A percentile compares a stretch with the other conserved stretches of the same genome.
Evolutionary conservation across 2,329 filamentous ascomycete species (phyloP).

Genomic region (Botrytis squamosa): DNA sequence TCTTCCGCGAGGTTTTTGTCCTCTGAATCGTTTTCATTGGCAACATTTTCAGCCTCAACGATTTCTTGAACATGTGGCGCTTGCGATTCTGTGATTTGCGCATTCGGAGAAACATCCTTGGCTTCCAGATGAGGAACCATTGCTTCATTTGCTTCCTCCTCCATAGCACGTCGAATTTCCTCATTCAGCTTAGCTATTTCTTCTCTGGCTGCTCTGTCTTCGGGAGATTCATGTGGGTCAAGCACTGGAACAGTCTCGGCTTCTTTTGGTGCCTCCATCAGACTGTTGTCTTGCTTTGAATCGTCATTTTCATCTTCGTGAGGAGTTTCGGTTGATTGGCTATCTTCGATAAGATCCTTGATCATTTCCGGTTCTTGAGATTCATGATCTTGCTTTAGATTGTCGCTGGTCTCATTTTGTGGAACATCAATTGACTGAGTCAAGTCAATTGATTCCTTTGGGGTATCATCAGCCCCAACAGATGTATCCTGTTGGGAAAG

Average conservation of each 20-base stretch:
- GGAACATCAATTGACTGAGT: neutral
- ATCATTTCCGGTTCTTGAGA: neutral
- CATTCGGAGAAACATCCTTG: neutral
- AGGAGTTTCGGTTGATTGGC: neutral
- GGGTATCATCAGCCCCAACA: neutral
- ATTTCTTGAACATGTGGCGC: neutral
- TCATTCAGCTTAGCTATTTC: conserved; percentile 18
- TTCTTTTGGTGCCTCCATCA: neutral
- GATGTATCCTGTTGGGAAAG: too few relatives aligned
- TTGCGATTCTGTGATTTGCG: neutral
- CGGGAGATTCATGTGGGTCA: neutral
- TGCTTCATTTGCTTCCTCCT: conserved; percentile 3
- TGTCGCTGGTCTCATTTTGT: neutral
- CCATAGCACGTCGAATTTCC: conserved; percentile 19
- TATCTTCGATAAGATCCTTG: neutral
- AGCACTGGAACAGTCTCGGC: neutral
- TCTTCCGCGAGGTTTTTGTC: neutral
- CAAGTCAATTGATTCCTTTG: neutral
- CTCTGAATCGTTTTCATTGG: neutral
- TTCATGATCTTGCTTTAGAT: neutral
- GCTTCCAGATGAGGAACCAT: conserved; percentile 3
- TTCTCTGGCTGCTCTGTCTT: conserved; percentile 17
- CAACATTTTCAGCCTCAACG: neutral
- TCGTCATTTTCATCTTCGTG: neutral
- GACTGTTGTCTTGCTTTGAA: neutral